Percentiles rank a stretch among this genome's conserved stretches.
Conservation (phyloP, 805 yeast species). For the Metschnikowia dekortorum region DNA sequence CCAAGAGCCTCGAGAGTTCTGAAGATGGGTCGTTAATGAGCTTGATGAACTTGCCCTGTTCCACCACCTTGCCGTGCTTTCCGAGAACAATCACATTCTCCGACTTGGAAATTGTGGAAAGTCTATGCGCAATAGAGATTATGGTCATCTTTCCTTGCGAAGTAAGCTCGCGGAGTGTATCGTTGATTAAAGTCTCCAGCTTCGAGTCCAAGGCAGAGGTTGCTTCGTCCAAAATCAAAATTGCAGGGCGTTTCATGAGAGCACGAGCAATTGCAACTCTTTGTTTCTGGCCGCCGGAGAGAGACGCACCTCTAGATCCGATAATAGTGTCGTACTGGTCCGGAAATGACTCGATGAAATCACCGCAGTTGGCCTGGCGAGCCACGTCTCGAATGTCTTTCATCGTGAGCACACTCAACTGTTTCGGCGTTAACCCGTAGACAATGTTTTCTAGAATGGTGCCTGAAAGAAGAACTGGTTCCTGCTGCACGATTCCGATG, state of each 20-base stretch:
- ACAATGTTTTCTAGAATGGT: conserved; percentile 51
- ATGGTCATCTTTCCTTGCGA: conserved; percentile 39
- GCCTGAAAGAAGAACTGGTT: conserved; percentile 55
- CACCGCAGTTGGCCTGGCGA: conserved; percentile 54
- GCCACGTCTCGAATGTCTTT: conserved; percentile 43
- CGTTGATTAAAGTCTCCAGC: conserved; percentile 45
- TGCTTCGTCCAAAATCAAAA: conserved; percentile 65
- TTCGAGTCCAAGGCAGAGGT: conserved; percentile 58
- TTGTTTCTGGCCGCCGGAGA: conserved; percentile 78
- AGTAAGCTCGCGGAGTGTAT: conserved; percentile 35
- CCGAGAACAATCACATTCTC: conserved; percentile 42
- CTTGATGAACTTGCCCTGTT: conserved; percentile 35
- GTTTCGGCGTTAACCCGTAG: conserved; percentile 43
- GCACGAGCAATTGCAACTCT: conserved; percentile 75
- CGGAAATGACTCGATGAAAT: conserved; percentile 51
- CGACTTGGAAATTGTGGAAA: conserved; percentile 43
- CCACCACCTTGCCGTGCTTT: conserved; percentile 38
- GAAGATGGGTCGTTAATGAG: conserved; percentile 39
- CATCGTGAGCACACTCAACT: conserved; percentile 32
- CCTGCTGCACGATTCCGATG: conserved; percentile 61
- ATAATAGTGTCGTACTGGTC: conserved; percentile 57
- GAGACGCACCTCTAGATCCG: conserved; percentile 52
- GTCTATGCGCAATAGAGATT: conserved; percentile 42
- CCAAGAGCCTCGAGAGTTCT: conserved; percentile 38
- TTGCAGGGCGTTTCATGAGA: conserved; percentile 58